phyloP scores from a whole-genome alignment of 345 rosid species.

The Xanthoceras sorbifolium region DNA sequence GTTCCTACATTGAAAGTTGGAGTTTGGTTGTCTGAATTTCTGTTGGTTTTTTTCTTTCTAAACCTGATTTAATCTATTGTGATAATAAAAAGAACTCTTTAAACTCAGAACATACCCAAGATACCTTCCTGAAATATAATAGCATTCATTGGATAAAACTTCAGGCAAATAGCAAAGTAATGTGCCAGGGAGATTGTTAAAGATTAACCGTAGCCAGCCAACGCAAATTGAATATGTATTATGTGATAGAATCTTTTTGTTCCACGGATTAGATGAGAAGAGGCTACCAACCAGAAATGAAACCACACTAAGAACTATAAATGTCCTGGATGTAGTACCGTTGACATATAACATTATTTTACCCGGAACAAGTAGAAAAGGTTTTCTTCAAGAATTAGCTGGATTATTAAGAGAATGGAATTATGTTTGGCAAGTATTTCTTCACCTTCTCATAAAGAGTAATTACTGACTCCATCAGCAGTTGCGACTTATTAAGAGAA shows the following conservation, averaged over 20 bases:
- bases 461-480: slow-evolving; percentile 34
- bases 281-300: background rate
- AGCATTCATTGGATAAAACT: slow-evolving; percentile 8
- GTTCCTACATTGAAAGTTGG: background rate
- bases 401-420: background rate
- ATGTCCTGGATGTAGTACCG: background rate
- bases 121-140: background rate
- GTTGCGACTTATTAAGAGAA: no score
- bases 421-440: background rate
- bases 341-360: background rate
- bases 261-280: background rate
- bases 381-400: background rate
- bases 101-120: no score
- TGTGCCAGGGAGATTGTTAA: background rate
- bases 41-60: background rate
- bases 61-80: background rate
- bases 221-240: background rate
- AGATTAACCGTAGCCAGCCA: background rate
- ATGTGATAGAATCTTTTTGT: background rate
- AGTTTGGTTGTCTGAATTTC: background rate
- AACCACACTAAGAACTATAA: background rate
- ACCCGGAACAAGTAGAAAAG: background rate
- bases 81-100: background rate
- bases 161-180: background rate
- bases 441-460: slow-evolving; percentile 48